phyloP scores from a whole-genome alignment of 768 basidiomycete genomes.

The Mrakia hoshinonis region DNA sequence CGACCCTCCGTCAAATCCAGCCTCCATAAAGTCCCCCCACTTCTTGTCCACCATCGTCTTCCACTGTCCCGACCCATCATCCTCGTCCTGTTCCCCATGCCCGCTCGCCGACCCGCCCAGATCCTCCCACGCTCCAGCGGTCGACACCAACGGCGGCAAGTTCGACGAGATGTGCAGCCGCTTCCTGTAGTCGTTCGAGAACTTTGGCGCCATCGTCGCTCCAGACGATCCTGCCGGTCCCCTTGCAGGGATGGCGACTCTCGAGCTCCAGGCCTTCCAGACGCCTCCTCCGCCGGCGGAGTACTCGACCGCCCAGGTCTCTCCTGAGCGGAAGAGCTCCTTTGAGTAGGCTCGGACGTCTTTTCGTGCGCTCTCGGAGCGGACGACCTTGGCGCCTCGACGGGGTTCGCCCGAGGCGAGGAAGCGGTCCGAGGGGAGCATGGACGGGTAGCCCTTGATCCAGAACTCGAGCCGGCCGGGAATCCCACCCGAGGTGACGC shows the following conservation, averaged over 20 bases:
- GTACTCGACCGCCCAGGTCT: constrained; percentile 36
- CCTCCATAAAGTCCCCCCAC: constrained; percentile 83
- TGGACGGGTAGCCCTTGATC: constrained; percentile 80
- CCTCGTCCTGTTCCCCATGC: constrained; percentile 48
- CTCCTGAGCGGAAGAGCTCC: constrained; percentile 62
- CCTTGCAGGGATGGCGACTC: neutral
- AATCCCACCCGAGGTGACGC: constrained; percentile 33
- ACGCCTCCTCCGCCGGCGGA: neutral
- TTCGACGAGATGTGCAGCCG: constrained; percentile 58
- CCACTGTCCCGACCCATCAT: constrained; percentile 46
- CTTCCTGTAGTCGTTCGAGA: constrained; percentile 67
- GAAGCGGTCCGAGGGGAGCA: constrained; percentile 51
- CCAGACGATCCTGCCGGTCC: neutral
- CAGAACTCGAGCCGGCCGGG: constrained; percentile 82
- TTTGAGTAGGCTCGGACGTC: constrained; percentile 80
- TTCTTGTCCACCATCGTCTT: constrained; percentile 72
- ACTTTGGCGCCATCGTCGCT: constrained; percentile 46
- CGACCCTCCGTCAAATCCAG: constrained; percentile 57
- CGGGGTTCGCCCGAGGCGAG: constrained; percentile 56
- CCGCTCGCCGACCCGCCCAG: constrained; percentile 37
- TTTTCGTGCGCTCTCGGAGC: constrained; percentile 65
- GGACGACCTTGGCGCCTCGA: constrained; percentile 65
- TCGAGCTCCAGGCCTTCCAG: constrained; percentile 11
- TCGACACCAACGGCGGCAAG: constrained; percentile 49
- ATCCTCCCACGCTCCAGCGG: constrained; percentile 32